phyloP scores from a whole-genome alignment of 148 eudicot genomes.

The Drosera capensis region DNA sequence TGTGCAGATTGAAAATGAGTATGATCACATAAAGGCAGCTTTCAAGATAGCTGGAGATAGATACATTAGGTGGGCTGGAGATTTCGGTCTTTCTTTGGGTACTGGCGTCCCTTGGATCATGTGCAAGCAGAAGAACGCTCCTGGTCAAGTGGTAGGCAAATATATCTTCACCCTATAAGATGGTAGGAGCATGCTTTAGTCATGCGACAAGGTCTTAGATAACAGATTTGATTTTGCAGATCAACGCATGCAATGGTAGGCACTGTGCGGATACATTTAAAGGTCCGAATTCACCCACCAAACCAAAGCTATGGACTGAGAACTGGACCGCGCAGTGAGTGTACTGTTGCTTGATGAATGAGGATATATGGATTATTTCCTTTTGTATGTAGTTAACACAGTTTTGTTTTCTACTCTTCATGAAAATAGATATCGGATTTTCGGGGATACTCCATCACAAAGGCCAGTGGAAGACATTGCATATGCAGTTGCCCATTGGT shows the following conservation, averaged over 20 bases:
- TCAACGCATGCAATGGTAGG: constrained; percentile 88
- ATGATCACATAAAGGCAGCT: constrained; percentile 45
- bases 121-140: constrained; percentile 87
- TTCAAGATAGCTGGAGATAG: constrained; percentile 28
- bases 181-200: background rate
- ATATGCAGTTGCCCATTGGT: constrained; percentile 60
- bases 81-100: constrained; percentile 35
- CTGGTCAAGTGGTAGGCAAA: constrained; percentile 43
- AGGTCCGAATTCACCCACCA: constrained; percentile 65
- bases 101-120: constrained; percentile 80
- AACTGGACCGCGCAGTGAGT: constrained; percentile 97
- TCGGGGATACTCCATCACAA: constrained; percentile 75
- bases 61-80: constrained; percentile 70
- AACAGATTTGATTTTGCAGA: constrained; percentile 17
- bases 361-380: too few relatives aligned
- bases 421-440: constrained; percentile 49
- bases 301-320: constrained; percentile 87
- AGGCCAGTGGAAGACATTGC: constrained; percentile 87
- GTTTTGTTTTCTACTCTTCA: background rate
- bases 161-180: background rate
- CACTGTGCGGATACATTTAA: constrained; percentile 74
- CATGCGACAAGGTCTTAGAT: background rate
- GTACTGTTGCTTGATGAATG: background rate
- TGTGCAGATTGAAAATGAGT: constrained; percentile 76
- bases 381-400: background rate